Evolutionary conservation across 805 yeast genomes (phyloP), one percentile per base, ranked within the genome.

Genomic region (Sungouiella thailandica): DNA sequence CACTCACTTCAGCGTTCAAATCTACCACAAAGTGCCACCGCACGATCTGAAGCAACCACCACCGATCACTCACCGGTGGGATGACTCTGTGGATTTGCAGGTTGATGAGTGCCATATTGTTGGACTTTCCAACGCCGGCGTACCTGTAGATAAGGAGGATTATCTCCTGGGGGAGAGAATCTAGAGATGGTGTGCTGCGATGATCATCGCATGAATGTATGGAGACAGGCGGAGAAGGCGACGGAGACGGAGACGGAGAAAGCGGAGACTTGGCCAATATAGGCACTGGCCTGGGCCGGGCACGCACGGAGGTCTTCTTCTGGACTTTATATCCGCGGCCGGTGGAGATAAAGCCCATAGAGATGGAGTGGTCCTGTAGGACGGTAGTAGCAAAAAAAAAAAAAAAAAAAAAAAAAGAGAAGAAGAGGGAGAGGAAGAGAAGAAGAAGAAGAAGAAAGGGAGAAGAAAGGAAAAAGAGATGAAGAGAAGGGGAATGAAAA

Each of bases 151-250:
- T 60, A 25, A 47, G 47, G 17, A 53, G 59, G 2, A 72, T 38
- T 2, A 75, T 34, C 36, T 74, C 78, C 3, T 49, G 34, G 1
- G 80, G 79, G 9, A 74, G 49, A 10, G 50, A 46, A 24, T 58
- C 59, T 8, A 70, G 38, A 29, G 42, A 31, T 19, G 22, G 22
- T n/a, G n/a, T n/a, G n/a, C n/a, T n/a, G n/a, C n/a, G n/a, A n/a
- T n/a, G n/a, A n/a, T n/a, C n/a, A n/a, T n/a, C n/a, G n/a, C n/a
- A n/a, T n/a, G n/a, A n/a, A n/a, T n/a, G n/a, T n/a, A n/a, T n/a
- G n/a, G n/a, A n/a, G n/a, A n/a, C n/a, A 19, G 22, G 22, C 7
- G 22, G 22, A 19, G 22, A 7, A 9, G 22, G 22, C 22, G 22
- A 19, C 9, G 22, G 22, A 7, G 22, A 19, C 7, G 22, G 22